These are phyloP conservation scores for Mangifera indica DNA, from an alignment of 345 rosid genomes.

Conservation along the genomic window DNA sequence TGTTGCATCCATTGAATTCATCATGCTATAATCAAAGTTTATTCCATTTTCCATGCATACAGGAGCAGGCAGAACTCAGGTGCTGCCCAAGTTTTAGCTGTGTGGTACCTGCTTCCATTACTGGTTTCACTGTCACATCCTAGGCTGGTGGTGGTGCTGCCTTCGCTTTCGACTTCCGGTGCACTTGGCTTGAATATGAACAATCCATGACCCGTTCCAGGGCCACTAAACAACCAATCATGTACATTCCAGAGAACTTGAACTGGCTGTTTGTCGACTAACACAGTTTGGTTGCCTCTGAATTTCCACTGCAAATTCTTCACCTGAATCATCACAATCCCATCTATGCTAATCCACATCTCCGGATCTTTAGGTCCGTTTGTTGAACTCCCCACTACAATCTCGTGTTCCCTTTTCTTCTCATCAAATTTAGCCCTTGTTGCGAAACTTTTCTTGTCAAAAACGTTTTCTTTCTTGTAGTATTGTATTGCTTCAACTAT, in stretches of 20 bases:
- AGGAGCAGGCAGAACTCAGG: slow-evolving; percentile 81
- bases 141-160: slow-evolving; percentile 23
- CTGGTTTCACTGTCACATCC: slow-evolving; percentile 57
- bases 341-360: slow-evolving; percentile 96
- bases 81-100: slow-evolving; percentile 37
- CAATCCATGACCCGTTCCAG: slow-evolving; percentile 67
- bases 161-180: slow-evolving; percentile 53
- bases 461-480: slow-evolving; percentile 80
- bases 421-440: slow-evolving; percentile 74
- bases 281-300: slow-evolving; percentile 87
- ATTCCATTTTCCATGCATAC: slow-evolving; percentile 89
- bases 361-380: slow-evolving; percentile 65
- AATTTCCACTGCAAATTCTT: slow-evolving; percentile 93
- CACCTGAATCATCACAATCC: slow-evolving; percentile 66
- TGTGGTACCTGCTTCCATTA: slow-evolving; percentile 59
- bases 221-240: slow-evolving; percentile 79
- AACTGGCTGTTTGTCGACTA: slow-evolving; percentile 66
- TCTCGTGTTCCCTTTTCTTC: slow-evolving; percentile 66
- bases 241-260: slow-evolving; percentile 92
- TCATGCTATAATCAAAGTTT: slow-evolving; percentile 13
- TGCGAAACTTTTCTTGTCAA: slow-evolving; percentile 70
- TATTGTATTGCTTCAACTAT: slow-evolving; percentile 54
- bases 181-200: slow-evolving; percentile 83
- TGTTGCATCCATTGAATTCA: neutral
- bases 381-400: slow-evolving; percentile 72